phyloP scores from a whole-genome alignment of 805 yeast species.

The Martiniozyma abietophila region DNA sequence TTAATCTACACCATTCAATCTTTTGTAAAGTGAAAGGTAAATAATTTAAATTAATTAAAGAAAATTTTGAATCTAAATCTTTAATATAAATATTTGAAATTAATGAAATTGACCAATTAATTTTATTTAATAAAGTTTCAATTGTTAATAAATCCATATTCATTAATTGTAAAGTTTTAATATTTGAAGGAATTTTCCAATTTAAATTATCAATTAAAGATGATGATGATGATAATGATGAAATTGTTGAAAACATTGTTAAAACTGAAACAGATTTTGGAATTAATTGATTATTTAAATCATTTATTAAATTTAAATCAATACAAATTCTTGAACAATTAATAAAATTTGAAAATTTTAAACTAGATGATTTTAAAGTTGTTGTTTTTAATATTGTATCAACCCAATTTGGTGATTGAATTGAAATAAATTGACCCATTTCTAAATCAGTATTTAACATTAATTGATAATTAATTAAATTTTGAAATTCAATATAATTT shows the following conservation, averaged over 20 bases:
- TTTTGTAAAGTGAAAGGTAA: constrained; percentile 5
- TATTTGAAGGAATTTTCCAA: constrained; percentile 2
- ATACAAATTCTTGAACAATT: too few species aligned
- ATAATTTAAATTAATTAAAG: not conserved
- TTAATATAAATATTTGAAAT: constrained; percentile 1
- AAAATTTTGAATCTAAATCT: not conserved
- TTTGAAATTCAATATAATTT: not conserved
- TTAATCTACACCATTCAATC: constrained; percentile 3
- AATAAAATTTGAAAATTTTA: not conserved
- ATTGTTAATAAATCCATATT: constrained; percentile 3
- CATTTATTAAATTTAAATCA: too few species aligned
- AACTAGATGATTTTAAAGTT: constrained; percentile 1
- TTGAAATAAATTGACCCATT: not conserved
- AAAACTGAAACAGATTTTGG: too few species aligned
- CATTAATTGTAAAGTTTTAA: constrained; percentile 5
- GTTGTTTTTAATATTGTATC: too few species aligned
- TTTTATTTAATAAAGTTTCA: constrained; percentile 3
- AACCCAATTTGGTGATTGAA: constrained; percentile 1
- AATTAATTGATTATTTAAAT: too few species aligned
- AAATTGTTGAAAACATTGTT: too few species aligned
- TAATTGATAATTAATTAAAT: constrained; percentile 2
- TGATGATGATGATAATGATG: too few species aligned
- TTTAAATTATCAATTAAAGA: too few species aligned
- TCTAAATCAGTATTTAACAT: constrained; percentile 1
- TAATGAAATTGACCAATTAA: constrained; percentile 4